phyloP scores from a whole-genome alignment of 495 filamentous ascomycete species.

The Cercophora samala region DNA sequence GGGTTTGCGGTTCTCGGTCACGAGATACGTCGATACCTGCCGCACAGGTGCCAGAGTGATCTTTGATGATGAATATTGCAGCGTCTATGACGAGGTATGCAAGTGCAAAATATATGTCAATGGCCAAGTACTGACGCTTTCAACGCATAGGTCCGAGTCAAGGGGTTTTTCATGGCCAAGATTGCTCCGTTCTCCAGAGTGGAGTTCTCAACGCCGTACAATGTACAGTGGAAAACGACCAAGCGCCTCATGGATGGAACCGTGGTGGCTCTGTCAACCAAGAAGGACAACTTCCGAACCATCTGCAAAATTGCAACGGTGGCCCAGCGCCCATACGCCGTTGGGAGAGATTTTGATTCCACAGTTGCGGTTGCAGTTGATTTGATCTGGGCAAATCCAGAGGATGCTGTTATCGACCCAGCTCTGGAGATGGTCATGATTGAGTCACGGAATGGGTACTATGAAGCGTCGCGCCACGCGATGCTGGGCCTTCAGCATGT shows the following conservation, averaged over 20 bases:
- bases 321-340: conserved; percentile 61
- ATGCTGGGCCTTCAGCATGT: conserved; percentile 73
- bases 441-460: conserved; percentile 67
- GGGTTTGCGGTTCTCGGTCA: conserved; percentile 58
- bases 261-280: conserved; percentile 67
- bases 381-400: conserved; percentile 61
- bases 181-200: conserved; percentile 64
- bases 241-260: conserved; percentile 67
- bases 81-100: conserved; percentile 72
- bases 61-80: conserved; percentile 55
- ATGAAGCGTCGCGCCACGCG: conserved; percentile 68
- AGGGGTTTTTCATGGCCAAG: conserved; percentile 57
- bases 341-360: conserved; percentile 59
- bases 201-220: conserved; percentile 68
- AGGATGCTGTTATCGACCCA: conserved; percentile 65
- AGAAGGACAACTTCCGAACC: conserved; percentile 58
- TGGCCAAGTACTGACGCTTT: conserved; percentile 1
- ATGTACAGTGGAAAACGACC: conserved; percentile 74
- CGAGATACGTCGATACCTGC: conserved; percentile 33
- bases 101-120: neutral
- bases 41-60: conserved; percentile 41
- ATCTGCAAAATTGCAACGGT: conserved; percentile 70
- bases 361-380: conserved; percentile 59
- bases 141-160: conserved; percentile 59
- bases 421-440: conserved; percentile 73